phyloP scores from a whole-genome alignment of 306 rosid genomes.

The Quercus parvula region DNA sequence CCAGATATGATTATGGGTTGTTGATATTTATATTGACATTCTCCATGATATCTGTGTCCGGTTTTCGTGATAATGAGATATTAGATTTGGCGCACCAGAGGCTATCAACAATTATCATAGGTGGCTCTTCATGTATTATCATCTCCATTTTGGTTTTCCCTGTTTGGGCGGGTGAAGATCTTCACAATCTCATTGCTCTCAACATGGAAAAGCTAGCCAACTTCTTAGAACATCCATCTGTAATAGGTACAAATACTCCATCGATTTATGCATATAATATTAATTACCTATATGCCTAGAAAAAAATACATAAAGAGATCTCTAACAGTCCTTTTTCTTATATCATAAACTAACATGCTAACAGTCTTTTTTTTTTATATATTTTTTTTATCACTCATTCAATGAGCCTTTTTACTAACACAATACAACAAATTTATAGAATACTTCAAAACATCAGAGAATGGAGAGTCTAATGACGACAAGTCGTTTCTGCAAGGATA shows the following conservation, averaged over 20 bases:
- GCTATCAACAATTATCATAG: constrained; percentile 59
- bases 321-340: too few relatives aligned
- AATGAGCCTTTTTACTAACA: neutral
- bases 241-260: neutral
- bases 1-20: constrained; percentile 81
- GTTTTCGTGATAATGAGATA: constrained; percentile 66
- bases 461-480: constrained; percentile 22
- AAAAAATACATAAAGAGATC: too few relatives aligned
- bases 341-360: too few relatives aligned
- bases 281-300: too few relatives aligned
- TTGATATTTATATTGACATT: constrained; percentile 69
- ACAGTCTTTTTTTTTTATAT: too few relatives aligned
- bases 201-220: constrained; percentile 55
- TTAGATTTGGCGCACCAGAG: constrained; percentile 59
- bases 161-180: constrained; percentile 94
- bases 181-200: constrained; percentile 55
- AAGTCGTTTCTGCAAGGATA: constrained; percentile 27
- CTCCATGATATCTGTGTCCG: constrained; percentile 64
- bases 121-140: constrained; percentile 52
- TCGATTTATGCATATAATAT: neutral
- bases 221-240: constrained; percentile 54
- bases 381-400: neutral
- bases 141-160: constrained; percentile 68
- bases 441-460: constrained; percentile 30
- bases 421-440: constrained; percentile 13